Evolutionary conservation across 352 stramenopile genomes (phyloP).

Genomic region (Globisporangium abappressorium): DNA sequence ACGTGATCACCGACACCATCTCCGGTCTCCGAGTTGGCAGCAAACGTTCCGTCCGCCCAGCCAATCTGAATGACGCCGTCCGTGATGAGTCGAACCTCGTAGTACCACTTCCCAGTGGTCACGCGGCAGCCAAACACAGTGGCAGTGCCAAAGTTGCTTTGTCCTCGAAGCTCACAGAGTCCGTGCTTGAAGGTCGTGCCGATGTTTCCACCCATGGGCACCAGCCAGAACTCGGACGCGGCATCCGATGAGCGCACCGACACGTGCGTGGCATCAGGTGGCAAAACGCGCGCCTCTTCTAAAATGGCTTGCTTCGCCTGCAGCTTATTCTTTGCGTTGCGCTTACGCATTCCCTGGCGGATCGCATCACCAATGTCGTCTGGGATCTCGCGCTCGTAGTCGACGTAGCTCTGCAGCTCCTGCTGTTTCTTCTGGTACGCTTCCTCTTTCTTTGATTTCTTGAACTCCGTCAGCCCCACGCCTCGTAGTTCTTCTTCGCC

Average conservation of each 20-base stretch:
- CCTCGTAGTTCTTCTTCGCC: conserved; percentile 75
- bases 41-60: conserved; percentile 86
- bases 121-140: conserved; percentile 43
- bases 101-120: conserved; percentile 82
- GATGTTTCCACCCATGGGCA: conserved; percentile 40
- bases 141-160: conserved; percentile 77
- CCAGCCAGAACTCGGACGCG: conserved; percentile 42
- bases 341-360: conserved; percentile 52
- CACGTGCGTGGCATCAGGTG: conserved; percentile 31
- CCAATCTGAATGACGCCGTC: conserved; percentile 90
- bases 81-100: conserved; percentile 88
- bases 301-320: conserved; percentile 4
- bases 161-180: conserved; percentile 69
- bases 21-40: conserved; percentile 68
- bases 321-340: conserved; percentile 28
- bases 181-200: conserved; percentile 57
- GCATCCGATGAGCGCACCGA: conserved; percentile 23
- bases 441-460: conserved; percentile 65
- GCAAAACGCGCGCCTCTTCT: conserved; percentile 28
- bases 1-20: conserved; percentile 90
- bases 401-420: conserved; percentile 62
- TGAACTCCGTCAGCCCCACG: conserved; percentile 60
- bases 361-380: conserved; percentile 71
- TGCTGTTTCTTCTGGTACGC: conserved; percentile 57
- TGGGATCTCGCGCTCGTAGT: conserved; percentile 66